Conservation (phyloP, 371 early-diverging fungal genomes). For the Batrachochytrium dendrobatidis region DNA sequence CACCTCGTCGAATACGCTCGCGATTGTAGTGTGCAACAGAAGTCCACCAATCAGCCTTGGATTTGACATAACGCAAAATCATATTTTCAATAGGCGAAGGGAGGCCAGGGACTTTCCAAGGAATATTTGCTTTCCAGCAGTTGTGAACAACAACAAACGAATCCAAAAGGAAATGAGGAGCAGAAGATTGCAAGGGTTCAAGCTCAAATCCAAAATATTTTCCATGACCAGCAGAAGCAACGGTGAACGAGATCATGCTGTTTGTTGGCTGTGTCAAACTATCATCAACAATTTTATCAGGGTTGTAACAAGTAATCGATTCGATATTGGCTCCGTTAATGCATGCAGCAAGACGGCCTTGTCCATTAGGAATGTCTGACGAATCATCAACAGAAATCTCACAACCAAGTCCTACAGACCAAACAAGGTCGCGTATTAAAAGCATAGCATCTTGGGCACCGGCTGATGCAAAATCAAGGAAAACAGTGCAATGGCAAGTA, state of each 20-base stretch:
- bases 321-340: neutral
- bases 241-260: neutral
- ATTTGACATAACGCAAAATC: conserved; percentile 96
- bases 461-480: too few relatives aligned
- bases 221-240: conserved; percentile 5
- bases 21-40: conserved; percentile 96
- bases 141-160: conserved; percentile 12
- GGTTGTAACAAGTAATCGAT: neutral
- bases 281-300: neutral
- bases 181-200: too few relatives aligned
- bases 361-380: too few relatives aligned
- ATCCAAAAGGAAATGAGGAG: conserved; percentile 19
- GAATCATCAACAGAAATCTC: too few relatives aligned
- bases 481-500: too few relatives aligned
- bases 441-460: too few relatives aligned
- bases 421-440: too few relatives aligned
- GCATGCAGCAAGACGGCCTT: too few relatives aligned
- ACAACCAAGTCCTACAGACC: too few relatives aligned
- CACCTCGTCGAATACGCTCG: conserved; percentile 96
- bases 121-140: conserved; percentile 98
- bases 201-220: conserved; percentile 20
- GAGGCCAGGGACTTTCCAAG: conserved; percentile 97
- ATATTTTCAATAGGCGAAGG: conserved; percentile 97
- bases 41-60: conserved; percentile 99
- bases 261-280: neutral